These are phyloP conservation scores for Arabidopsis suecica DNA, from an alignment of 345 rosid genomes.

Conservation along the genomic window DNA sequence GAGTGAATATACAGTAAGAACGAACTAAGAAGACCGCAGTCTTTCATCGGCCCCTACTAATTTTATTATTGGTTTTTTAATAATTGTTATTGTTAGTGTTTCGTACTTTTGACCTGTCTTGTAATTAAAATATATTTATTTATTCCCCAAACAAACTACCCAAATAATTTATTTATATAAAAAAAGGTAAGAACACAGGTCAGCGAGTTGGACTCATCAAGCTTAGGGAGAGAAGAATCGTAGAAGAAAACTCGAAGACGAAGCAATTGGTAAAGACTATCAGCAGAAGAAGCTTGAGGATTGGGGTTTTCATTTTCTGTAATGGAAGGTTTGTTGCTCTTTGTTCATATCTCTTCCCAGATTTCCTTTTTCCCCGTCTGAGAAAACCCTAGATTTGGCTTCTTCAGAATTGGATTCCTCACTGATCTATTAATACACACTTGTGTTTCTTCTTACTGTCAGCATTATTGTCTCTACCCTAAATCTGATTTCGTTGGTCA, in stretches of 20 bases:
- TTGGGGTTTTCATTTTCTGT: conserved; percentile 4
- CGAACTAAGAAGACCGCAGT: conserved; percentile 35
- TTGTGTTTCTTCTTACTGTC: background rate
- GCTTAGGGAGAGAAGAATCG: conserved; percentile 25
- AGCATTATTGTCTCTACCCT: conserved; percentile 37
- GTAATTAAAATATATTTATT: background rate
- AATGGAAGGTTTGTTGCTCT: conserved; percentile 45
- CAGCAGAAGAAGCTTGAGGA: conserved; percentile 6
- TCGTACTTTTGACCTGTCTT: conserved; percentile 51
- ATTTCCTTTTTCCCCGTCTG: conserved; percentile 5
- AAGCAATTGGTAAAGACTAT: conserved; percentile 9
- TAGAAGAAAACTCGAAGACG: conserved; percentile 31
- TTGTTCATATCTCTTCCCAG: conserved; percentile 18
- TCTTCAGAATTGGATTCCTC: conserved; percentile 4
- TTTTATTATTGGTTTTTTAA: conserved; percentile 8
- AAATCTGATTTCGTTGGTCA: conserved; percentile 27
- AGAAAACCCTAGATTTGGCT: conserved; percentile 40
- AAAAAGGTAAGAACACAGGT: conserved; percentile 41
- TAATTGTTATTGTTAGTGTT: conserved; percentile 32
- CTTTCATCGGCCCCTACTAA: conserved; percentile 31
- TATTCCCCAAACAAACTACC: conserved; percentile 25
- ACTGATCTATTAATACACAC: background rate
- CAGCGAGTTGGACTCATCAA: conserved; percentile 44
- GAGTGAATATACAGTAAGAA: background rate
- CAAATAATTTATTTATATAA: conserved; percentile 29